Conservation (phyloP, 805 yeast genomes). For the Pichia paraexigua region DNA sequence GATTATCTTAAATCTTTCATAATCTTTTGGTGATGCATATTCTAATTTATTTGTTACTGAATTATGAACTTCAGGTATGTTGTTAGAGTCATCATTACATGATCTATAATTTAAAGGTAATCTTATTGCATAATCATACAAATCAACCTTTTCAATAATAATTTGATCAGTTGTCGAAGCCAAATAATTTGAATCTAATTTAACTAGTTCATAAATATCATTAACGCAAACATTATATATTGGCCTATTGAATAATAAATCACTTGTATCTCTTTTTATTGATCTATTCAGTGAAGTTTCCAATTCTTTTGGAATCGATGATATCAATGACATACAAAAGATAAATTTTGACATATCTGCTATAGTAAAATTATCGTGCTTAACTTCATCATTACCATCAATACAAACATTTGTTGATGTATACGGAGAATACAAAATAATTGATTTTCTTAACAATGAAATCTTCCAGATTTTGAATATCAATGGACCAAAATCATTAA, state of each 20-base stretch:
- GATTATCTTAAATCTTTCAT: constrained; percentile 28
- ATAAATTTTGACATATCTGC: constrained; percentile 41
- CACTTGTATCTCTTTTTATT: constrained; percentile 13
- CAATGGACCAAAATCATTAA: constrained; percentile 54
- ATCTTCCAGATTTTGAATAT: constrained; percentile 58
- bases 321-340: constrained; percentile 51
- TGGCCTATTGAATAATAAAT: constrained; percentile 35
- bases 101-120: constrained; percentile 12
- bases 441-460: constrained; percentile 47
- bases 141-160: constrained; percentile 41
- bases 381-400: constrained; percentile 5
- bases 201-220: constrained; percentile 37
- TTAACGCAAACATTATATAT: constrained; percentile 57
- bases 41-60: constrained; percentile 6
- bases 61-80: constrained; percentile 16
- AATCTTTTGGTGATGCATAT: constrained; percentile 33
- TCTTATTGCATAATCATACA: constrained; percentile 41
- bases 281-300: constrained; percentile 23
- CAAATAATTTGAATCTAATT: constrained; percentile 33
- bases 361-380: constrained; percentile 13
- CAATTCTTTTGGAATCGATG: constrained; percentile 54
- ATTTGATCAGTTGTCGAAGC: constrained; percentile 66
- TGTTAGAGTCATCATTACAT: constrained; percentile 8
- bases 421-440: constrained; percentile 37
- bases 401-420: constrained; percentile 14